phyloP scores from a whole-genome alignment of 768 basidiomycete species.

The Tricholoma hemisulphureum region DNA sequence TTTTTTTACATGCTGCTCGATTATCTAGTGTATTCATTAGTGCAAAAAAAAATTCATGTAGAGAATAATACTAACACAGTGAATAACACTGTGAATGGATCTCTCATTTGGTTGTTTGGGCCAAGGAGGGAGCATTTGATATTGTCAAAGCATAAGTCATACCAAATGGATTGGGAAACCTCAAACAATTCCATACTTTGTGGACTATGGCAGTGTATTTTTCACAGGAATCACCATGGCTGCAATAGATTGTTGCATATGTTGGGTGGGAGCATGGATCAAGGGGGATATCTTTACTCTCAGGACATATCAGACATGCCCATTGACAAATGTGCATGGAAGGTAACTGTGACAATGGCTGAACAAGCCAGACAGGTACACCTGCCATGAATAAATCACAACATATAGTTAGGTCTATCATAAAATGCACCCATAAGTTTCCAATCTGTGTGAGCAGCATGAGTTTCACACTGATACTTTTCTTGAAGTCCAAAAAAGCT shows the following conservation, averaged over 20 bases:
- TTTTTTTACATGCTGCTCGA: neutral
- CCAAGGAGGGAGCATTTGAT: neutral
- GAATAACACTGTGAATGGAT: neutral
- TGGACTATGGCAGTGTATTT: neutral
- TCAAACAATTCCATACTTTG: neutral
- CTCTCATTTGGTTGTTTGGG: neutral
- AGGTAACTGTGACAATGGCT: neutral
- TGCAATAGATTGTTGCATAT: neutral
- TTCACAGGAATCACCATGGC: neutral
- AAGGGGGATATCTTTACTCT: neutral
- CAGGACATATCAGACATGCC: neutral
- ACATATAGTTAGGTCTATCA: neutral
- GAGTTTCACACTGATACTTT: neutral
- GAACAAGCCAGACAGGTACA: constrained; percentile 6
- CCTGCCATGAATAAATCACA: neutral
- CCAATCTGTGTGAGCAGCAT: no score
- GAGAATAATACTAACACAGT: constrained; percentile 5
- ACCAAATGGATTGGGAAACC: neutral
- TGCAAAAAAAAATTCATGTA: neutral
- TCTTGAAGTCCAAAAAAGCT: neutral
- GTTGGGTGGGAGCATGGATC: neutral
- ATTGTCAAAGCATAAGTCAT: neutral
- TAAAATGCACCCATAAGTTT: neutral
- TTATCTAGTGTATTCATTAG: neutral
- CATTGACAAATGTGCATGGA: neutral